Evolutionary conservation across 2,329 filamentous ascomycete genomes (phyloP).

Genomic region (Sphaerulina musiva): DNA sequence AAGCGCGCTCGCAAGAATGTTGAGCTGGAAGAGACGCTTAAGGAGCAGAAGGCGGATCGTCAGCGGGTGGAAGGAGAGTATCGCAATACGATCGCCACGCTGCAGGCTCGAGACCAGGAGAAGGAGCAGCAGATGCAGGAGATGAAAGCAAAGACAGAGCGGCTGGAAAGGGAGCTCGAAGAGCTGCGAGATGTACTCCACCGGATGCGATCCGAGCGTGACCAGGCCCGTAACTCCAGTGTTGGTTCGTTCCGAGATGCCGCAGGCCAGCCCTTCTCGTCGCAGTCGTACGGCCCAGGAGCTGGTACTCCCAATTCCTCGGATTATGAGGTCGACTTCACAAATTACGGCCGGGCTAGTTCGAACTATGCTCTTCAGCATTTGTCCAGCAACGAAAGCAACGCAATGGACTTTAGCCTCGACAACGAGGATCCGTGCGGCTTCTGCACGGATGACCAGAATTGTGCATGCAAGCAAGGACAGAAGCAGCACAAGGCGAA

Average conservation of each 20-base stretch:
- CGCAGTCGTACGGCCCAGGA: not conserved
- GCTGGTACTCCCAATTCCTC: slow-evolving; percentile 17
- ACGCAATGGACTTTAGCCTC: slow-evolving; percentile 20
- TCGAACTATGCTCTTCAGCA: slow-evolving; percentile 9
- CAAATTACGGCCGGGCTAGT: slow-evolving; percentile 13
- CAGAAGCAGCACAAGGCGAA: slow-evolving; percentile 8
- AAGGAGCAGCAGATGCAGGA: slow-evolving; percentile 2
- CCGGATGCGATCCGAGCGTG: not conserved
- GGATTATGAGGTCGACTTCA: slow-evolving; percentile 25
- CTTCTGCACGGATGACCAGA: slow-evolving; percentile 27
- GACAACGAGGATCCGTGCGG: slow-evolving; percentile 25
- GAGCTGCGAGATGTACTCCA: not conserved
- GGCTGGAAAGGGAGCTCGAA: not conserved
- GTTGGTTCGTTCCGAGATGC: not conserved
- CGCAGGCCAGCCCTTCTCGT: not conserved
- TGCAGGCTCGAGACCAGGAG: not conserved
- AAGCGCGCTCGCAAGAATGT: slow-evolving; percentile 74
- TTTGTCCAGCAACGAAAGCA: slow-evolving; percentile 16
- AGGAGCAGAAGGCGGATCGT: slow-evolving; percentile 39
- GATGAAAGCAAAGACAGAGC: not conserved
- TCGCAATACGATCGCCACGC: slow-evolving; percentile 2
- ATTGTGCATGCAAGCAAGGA: slow-evolving; percentile 25
- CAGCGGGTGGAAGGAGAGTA: slow-evolving; percentile 1
- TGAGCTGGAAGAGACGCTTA: slow-evolving; percentile 23
- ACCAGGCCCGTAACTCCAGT: not conserved